Evolutionary conservation across 139 green algal genomes (phyloP), one percentile per base, ranked within the genome.

Genomic region (Haematococcus lacustris): DNA sequence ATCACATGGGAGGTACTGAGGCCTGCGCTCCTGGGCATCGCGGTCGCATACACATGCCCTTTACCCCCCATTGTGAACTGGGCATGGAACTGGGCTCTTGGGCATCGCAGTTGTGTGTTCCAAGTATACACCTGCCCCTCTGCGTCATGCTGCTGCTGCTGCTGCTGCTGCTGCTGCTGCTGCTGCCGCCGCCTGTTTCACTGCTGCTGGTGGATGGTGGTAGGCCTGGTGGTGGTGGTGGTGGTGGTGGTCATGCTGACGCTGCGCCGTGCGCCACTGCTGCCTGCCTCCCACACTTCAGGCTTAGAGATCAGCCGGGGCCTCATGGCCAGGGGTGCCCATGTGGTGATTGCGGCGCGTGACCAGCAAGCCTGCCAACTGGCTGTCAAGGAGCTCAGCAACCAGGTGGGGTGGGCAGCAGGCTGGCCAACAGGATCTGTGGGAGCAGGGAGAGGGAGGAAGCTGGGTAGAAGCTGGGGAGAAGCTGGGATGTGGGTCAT

Each of bases 321-420:
- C 6, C 76, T 92, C 26, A 82, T 87, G 51, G n/a, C n/a, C 2
- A 40, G 75, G 7, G 87, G 87, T 25, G 66, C 73, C 0, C 74
- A 89, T 62, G 85, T 91, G 21, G 68, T 92, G 6, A 78, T 92
- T 72, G 87, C 83, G 1, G 88, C 86, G 72, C 74, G 87, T 26
- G 81, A 71, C 39, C 38, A 76, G 51, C 38, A 76, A 1, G 64
- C 61, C 25, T 92, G 87, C 50, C 33, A 76, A 25, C n/a, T n/a
- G n/a, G n/a, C n/a, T n/a, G n/a, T n/a, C n/a, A n/a, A n/a, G n/a
- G n/a, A n/a, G n/a, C n/a, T n/a, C n/a, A n/a, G n/a, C n/a, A n/a
- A n/a, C n/a, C n/a, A n/a, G n/a, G n/a, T n/a, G n/a, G n/a, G n/a
- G n/a, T n/a, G n/a, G n/a, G n/a, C n/a, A n/a, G n/a, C n/a, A n/a